These are phyloP conservation scores for Saccharomycopsis sp. DNA, from an alignment of 805 yeast genomes.

Conservation along the genomic window DNA sequence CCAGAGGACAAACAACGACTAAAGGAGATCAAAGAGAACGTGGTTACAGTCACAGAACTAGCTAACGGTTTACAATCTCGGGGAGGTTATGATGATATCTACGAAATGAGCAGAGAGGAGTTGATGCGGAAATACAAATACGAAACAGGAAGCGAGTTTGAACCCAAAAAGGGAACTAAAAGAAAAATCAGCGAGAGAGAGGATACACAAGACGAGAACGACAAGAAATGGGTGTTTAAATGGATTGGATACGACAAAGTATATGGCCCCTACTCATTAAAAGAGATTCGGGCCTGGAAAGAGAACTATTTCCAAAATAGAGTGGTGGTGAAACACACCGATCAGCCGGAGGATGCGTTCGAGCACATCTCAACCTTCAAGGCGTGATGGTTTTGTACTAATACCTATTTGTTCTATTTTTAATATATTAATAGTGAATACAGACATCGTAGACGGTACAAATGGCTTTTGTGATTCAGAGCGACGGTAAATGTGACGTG, in stretches of 20 bases:
- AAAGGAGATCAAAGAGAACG: constrained; percentile 25
- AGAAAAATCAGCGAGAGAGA: constrained; percentile 18
- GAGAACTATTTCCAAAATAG: constrained; percentile 39
- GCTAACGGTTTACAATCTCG: constrained; percentile 38
- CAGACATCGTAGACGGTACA: too few species aligned
- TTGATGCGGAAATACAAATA: constrained; percentile 38
- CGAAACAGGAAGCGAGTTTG: constrained; percentile 36
- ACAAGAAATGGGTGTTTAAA: constrained; percentile 41
- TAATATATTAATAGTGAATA: too few species aligned
- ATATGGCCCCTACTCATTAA: constrained; percentile 44
- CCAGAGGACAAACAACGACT: constrained; percentile 22
- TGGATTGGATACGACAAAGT: constrained; percentile 38
- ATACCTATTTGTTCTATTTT: background rate
- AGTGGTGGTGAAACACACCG: constrained; percentile 35
- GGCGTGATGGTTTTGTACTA: background rate
- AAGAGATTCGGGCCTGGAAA: constrained; percentile 47
- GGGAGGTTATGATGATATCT: constrained; percentile 38
- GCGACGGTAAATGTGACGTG: too few species aligned
- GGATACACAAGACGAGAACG: constrained; percentile 24
- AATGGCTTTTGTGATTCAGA: too few species aligned
- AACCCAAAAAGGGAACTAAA: constrained; percentile 25
- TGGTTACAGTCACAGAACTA: constrained; percentile 40
- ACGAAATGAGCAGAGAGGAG: constrained; percentile 53
- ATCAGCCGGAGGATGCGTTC: constrained; percentile 19
- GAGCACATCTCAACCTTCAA: constrained; percentile 18